These are phyloP conservation scores for Biscogniauxia marginata DNA, from an alignment of 2,329 filamentous ascomycete species.

Conservation along the genomic window DNA sequence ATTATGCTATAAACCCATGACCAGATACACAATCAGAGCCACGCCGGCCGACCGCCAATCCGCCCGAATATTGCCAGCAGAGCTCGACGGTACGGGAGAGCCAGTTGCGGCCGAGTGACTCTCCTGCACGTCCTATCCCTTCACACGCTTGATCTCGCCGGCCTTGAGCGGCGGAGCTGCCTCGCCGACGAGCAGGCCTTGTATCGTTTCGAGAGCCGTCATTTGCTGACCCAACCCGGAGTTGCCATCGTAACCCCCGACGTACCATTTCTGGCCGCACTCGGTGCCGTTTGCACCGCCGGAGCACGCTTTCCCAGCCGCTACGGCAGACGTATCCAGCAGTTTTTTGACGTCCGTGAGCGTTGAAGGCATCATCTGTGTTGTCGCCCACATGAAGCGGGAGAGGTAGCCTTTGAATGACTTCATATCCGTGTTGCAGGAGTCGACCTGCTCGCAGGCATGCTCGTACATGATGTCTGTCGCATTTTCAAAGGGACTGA, in stretches of 20 bases:
- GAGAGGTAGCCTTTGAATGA: constrained; percentile 68
- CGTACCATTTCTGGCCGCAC: constrained; percentile 65
- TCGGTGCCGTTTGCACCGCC: constrained; percentile 51
- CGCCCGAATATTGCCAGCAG: not conserved
- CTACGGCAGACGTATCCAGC: constrained; percentile 51
- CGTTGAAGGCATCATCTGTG: constrained; percentile 56
- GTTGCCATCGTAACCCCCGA: constrained; percentile 53
- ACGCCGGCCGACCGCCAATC: constrained; percentile 1
- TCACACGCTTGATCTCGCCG: constrained; percentile 47
- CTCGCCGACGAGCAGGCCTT: constrained; percentile 52
- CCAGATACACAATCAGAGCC: not conserved
- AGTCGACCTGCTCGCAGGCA: constrained; percentile 58
- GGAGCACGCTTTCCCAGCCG: constrained; percentile 56
- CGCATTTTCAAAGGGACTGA: constrained; percentile 49
- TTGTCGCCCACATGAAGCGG: constrained; percentile 61
- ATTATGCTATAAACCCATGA: not conserved
- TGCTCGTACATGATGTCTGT: constrained; percentile 64
- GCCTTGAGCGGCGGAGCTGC: constrained; percentile 46
- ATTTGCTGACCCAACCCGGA: constrained; percentile 62
- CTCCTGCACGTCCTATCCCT: constrained; percentile 7
- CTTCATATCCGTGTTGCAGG: constrained; percentile 63
- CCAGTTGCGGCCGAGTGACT: constrained; percentile 3
- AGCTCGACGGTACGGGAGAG: constrained; percentile 2
- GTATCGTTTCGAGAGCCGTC: constrained; percentile 62
- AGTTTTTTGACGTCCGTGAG: constrained; percentile 44